Base-by-base conservation (phyloP, 768 basidiomycete genomes). In the Tricholoma flavovirens region DNA sequence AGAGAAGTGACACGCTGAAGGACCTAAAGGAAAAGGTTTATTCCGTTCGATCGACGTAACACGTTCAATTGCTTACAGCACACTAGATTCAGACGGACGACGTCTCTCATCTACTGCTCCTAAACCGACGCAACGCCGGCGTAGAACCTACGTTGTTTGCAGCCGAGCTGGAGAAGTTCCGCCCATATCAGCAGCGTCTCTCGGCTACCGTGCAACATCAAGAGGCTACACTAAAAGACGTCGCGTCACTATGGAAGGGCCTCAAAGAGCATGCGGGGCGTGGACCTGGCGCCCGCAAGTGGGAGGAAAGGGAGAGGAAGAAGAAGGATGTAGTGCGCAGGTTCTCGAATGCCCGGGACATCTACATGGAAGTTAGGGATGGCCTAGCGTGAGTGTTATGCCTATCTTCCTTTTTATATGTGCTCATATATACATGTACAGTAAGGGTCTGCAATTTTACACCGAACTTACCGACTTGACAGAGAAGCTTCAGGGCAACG, bases 1-100 rank as follows among this genome's bases (percentile, higher is more conserved):
- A 98, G 73, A 76, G 96, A 49, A 82, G 81, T 10, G 90, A 95
- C 62, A 86, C 93, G 0, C 71, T 98, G 53, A 94, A 90, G 67
- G 97, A 98, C 66, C 75, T 99, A 49, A 99, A 98, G 69, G 95
- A 98, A 43, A 97, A 96, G 83, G 95, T 93, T 53, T 43, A 55
- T 45, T 48, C 26, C 14, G 10, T 4, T 9, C 49, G 22, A 36
- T 30, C 53, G 53, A 42, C 57, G 30, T 32, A 21, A 22, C n/a
- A 22, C n/a, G 32, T 36, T 14, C 1, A 46, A 42, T 12, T 38
- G 53, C 14, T 19, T 32, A 52, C n/a, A 29, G 8, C 33, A 17
- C 48, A 48, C 2, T 62, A 98, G 94, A 81, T 97, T 48, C 97
- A 98, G 83, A 77, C 80, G 24, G 97, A 99, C 71, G 97, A 99